Conservation (phyloP, 2,329 filamentous ascomycete species). For the Penicillium aurantiogriseum region DNA sequence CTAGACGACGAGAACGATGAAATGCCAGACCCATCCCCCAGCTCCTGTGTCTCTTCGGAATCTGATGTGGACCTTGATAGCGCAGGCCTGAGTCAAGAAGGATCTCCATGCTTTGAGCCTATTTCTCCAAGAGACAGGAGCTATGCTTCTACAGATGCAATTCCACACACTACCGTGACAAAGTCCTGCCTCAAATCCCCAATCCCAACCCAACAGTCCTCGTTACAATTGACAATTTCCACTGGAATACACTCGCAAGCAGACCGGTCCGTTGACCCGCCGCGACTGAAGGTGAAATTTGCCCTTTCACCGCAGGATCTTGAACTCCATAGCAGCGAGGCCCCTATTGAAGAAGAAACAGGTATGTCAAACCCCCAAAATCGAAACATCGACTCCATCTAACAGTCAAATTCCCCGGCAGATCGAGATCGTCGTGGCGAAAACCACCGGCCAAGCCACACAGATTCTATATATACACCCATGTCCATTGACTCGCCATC, state of each 20-base stretch:
- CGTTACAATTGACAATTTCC: background rate
- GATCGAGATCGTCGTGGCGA: conserved; percentile 1
- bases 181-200: conserved; percentile 7
- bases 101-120: background rate
- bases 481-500: conserved; percentile 7
- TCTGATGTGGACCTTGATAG: background rate
- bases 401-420: background rate
- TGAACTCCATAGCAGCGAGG: background rate
- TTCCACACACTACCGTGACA: background rate
- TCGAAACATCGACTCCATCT: background rate
- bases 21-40: background rate
- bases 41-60: conserved; percentile 1
- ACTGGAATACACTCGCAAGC: background rate
- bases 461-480: background rate
- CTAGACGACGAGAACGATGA: conserved; percentile 13
- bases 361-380: background rate
- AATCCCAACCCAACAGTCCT: background rate
- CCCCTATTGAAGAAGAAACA: background rate
- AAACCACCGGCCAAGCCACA: conserved; percentile 7
- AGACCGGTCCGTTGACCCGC: conserved; percentile 2
- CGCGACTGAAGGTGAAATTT: conserved; percentile 8
- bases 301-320: conserved; percentile 3
- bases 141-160: background rate
- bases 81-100: background rate
- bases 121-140: background rate